Percentiles rank a stretch among this genome's conserved stretches.
phyloP scores from a whole-genome alignment of 768 basidiomycete genomes.

The Tricholoma flavovirens region DNA sequence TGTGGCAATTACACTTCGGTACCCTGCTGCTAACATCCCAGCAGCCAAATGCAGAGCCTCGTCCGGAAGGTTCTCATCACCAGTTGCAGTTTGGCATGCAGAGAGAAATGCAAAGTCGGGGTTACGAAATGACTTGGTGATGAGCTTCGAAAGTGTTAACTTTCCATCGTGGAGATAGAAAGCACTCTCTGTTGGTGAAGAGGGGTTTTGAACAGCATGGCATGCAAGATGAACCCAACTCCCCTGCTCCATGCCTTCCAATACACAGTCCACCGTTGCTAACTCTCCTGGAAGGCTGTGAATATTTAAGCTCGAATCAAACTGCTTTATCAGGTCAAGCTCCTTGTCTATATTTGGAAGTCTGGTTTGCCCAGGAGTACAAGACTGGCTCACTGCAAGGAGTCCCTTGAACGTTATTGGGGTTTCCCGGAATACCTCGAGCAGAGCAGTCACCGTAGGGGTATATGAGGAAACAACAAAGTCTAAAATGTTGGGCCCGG shows the following conservation, averaged over 20 bases:
- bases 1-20: slow-evolving; percentile 25
- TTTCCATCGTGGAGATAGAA: background rate
- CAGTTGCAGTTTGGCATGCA: slow-evolving; percentile 33
- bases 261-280: too few relatives aligned
- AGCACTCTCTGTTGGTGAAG: background rate
- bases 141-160: slow-evolving; percentile 10
- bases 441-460: slow-evolving; percentile 12
- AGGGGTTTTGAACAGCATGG: slow-evolving; percentile 21
- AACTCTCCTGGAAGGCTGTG: too few relatives aligned
- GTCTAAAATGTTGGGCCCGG: slow-evolving; percentile 2
- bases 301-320: too few relatives aligned
- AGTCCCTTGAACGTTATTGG: too few relatives aligned
- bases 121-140: slow-evolving; percentile 11
- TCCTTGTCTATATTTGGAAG: too few relatives aligned
- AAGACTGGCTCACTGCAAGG: too few relatives aligned
- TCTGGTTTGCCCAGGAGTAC: too few relatives aligned
- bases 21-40: slow-evolving; percentile 25
- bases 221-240: slow-evolving; percentile 25
- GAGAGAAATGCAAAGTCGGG: slow-evolving; percentile 31
- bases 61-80: slow-evolving; percentile 15
- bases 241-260: too few relatives aligned
- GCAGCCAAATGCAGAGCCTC: slow-evolving; percentile 28
- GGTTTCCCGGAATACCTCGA: too few relatives aligned
- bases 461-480: slow-evolving; percentile 18
- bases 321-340: too few relatives aligned